phyloP scores from a whole-genome alignment of 179 eudicot species.

The Silene vulgaris region DNA sequence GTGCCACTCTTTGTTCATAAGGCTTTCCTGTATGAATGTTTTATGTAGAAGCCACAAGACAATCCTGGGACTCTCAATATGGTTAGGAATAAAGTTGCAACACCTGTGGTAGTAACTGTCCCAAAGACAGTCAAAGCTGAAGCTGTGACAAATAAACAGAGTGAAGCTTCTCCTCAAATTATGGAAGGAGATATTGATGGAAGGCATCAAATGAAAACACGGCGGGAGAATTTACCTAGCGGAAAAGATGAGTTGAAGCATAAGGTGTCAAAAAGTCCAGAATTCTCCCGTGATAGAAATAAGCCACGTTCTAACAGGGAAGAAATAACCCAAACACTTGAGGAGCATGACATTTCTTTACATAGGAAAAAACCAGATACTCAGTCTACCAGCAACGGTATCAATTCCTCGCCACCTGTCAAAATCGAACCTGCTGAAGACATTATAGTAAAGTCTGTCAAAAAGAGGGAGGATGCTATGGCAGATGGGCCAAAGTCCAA shows the following conservation, averaged over 20 bases:
- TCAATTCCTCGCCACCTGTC: constrained; percentile 25
- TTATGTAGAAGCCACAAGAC: constrained; percentile 41
- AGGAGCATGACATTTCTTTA: not conserved
- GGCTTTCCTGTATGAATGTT: not conserved
- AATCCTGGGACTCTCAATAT: constrained; percentile 26
- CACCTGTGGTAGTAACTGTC: constrained; percentile 29
- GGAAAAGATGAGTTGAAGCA: constrained; percentile 34
- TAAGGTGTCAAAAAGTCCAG: constrained; percentile 31
- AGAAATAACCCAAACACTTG: not conserved
- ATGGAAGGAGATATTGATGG: constrained; percentile 25
- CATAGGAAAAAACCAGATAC: constrained; percentile 32
- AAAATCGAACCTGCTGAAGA: constrained; percentile 16
- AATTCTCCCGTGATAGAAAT: constrained; percentile 18
- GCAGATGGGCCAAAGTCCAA: constrained; percentile 38
- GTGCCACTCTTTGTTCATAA: not conserved
- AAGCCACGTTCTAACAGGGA: constrained; percentile 21
- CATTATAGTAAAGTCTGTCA: constrained; percentile 21
- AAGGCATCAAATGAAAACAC: constrained; percentile 22
- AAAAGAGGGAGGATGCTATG: constrained; percentile 35
- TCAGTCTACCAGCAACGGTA: constrained; percentile 28
- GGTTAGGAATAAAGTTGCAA: constrained; percentile 25
- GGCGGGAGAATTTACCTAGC: constrained; percentile 21
- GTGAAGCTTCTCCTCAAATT: constrained; percentile 21
- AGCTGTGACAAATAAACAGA: constrained; percentile 28
- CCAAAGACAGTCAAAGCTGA: constrained; percentile 27